Conservation (phyloP, 352 stramenopile genomes). For the Plasmopara viticola region DNA sequence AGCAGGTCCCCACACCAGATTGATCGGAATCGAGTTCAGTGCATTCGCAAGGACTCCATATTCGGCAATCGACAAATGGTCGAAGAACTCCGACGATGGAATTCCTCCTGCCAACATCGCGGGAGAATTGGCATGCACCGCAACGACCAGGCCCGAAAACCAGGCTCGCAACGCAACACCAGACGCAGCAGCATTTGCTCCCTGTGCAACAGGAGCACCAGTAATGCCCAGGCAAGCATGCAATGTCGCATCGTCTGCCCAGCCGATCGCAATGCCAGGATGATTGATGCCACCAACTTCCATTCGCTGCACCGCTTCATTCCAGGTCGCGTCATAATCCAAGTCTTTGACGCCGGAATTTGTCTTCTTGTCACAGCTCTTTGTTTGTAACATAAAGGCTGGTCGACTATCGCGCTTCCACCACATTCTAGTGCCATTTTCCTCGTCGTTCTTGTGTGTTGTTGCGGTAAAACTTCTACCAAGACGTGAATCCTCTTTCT, state of each 20-base stretch:
- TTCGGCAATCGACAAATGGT: too few relatives aligned
- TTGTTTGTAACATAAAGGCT: background rate
- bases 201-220: too few relatives aligned
- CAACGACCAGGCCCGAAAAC: too few relatives aligned
- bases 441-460: background rate
- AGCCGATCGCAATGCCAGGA: conserved; percentile 9
- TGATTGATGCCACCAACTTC: conserved; percentile 3
- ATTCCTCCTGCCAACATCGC: too few relatives aligned
- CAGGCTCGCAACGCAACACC: too few relatives aligned
- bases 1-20: too few relatives aligned
- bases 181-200: too few relatives aligned
- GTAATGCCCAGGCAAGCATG: too few relatives aligned
- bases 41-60: too few relatives aligned
- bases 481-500: background rate
- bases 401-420: background rate
- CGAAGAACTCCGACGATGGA: too few relatives aligned
- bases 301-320: conserved; percentile 6
- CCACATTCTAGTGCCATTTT: background rate
- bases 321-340: conserved; percentile 6
- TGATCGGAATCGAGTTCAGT: too few relatives aligned
- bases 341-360: conserved; percentile 6
- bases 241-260: conserved; percentile 8
- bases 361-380: background rate
- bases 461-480: background rate
- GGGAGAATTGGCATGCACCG: too few relatives aligned